Evolutionary conservation across 306 rosid species (phyloP), one percentile per base, ranked within the genome.

Genomic region (Cajanus cajan): DNA sequence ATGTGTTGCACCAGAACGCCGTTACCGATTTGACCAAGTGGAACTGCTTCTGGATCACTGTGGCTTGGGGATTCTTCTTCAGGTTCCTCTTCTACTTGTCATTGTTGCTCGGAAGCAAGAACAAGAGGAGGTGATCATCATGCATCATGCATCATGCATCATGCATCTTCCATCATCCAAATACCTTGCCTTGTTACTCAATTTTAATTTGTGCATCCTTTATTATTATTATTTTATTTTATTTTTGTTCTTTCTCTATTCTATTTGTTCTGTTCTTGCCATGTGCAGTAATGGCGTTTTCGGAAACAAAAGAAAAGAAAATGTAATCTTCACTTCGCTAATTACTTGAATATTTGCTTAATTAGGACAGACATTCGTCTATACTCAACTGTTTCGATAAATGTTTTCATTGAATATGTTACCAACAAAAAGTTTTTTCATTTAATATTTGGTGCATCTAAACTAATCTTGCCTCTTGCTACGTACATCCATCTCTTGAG

Each of bases 31-130:
- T 95, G 87, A 87, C 87, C 76, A 95, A 91, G 77, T 95, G 99
- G 99, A 88, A 74, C 58, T 95, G 98, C 83, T 69, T 95, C 64
- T 89, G 90, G 88, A 6, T 95, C 14, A 95, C 99, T 0, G 87
- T 95, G 14, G 99, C 97, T 0, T 95, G 98, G 99, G 99, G 99
- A 0, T 95, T 95, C 85, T 82, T 95, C 41, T 95, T 95, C 34
- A 86, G 99, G 87, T 90, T 95, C 43, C 80, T 95, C n/a, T 95
- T 95, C 41, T 93, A 95, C 88, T 64, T 93, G 21, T 51, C 88
- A 0, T 77, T 95, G 80, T 55, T 91, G 82, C 4, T 91, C 8
- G 98, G 99, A 1, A 95, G 99, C 88, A 95, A 91, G 94, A 93
- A 95, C 92, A 95, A 95, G 89, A 86, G 99, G 85, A 82, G 77